Conservation (phyloP, 2,329 filamentous ascomycete species). For the Neonectria ditissima region DNA sequence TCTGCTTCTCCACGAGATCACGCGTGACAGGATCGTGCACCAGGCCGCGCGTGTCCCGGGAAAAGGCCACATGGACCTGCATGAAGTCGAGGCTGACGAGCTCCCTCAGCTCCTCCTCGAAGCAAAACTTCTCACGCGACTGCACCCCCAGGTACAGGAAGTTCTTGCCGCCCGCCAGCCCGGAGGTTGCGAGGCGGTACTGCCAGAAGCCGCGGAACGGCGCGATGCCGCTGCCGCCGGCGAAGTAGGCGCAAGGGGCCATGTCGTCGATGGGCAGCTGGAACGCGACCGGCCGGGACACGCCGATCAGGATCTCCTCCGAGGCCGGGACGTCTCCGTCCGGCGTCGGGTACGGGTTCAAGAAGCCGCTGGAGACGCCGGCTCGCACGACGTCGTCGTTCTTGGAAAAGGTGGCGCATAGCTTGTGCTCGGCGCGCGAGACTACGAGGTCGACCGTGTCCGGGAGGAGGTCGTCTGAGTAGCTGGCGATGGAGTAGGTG, state of each 20-base stretch:
- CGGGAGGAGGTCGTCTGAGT: constrained; percentile 62
- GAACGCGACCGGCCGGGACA: constrained; percentile 64
- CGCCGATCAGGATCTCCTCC: constrained; percentile 63
- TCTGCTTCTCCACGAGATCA: constrained; percentile 62
- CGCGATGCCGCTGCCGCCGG: constrained; percentile 65
- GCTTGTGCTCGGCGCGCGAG: constrained; percentile 63
- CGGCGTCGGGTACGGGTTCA: constrained; percentile 57
- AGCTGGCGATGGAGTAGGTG: constrained; percentile 66
- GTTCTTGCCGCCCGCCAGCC: constrained; percentile 56
- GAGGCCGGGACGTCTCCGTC: constrained; percentile 54
- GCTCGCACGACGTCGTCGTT: constrained; percentile 50
- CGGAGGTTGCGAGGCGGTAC: constrained; percentile 50
- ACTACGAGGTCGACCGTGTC: constrained; percentile 64
- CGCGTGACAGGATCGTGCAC: constrained; percentile 54
- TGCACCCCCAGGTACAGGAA: constrained; percentile 65
- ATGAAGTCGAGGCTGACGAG: constrained; percentile 59
- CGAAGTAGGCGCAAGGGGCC: constrained; percentile 64
- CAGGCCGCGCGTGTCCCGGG: constrained; percentile 61
- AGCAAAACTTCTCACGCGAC: constrained; percentile 58
- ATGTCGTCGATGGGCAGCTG: constrained; percentile 63
- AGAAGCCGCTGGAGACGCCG: constrained; percentile 65
- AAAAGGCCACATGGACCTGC: constrained; percentile 66
- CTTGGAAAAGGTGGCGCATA: constrained; percentile 57
- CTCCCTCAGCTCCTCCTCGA: constrained; percentile 36
- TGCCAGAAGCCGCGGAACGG: constrained; percentile 68